phyloP scores from a whole-genome alignment of 306 rosid genomes.

The Quercus dentata region DNA sequence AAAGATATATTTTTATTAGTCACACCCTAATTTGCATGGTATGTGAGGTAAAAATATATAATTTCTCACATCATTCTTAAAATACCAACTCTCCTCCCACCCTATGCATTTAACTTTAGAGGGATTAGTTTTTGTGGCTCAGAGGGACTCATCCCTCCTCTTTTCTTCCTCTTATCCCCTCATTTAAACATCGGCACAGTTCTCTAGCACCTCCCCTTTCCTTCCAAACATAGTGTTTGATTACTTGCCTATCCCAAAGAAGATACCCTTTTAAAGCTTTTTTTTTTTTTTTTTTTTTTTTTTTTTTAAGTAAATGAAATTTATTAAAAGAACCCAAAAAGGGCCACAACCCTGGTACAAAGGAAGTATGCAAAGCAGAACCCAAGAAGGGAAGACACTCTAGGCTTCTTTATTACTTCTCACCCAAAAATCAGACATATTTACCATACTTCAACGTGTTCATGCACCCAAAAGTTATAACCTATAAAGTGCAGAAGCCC shows the following conservation, averaged over 20 bases:
- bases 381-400: too few relatives aligned
- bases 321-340: too few relatives aligned
- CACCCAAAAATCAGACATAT: neutral
- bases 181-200: neutral
- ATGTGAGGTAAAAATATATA: neutral
- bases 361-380: too few relatives aligned
- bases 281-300: too few relatives aligned
- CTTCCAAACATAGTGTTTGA: neutral
- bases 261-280: neutral
- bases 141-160: neutral
- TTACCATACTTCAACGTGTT: neutral
- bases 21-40: neutral
- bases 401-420: neutral
- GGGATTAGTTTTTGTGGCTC: neutral
- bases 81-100: neutral
- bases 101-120: neutral
- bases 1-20: too few relatives aligned
- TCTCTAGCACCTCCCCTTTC: neutral
- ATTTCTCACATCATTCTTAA: neutral
- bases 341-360: too few relatives aligned
- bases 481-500: neutral
- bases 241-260: neutral
- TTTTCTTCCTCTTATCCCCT: neutral
- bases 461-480: neutral
- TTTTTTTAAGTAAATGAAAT: too few relatives aligned